A percentile compares a stretch with the other conserved stretches of the same genome.
Conservation (phyloP, 371 early-diverging fungal genomes). For the Mortierella polycephala region DNA sequence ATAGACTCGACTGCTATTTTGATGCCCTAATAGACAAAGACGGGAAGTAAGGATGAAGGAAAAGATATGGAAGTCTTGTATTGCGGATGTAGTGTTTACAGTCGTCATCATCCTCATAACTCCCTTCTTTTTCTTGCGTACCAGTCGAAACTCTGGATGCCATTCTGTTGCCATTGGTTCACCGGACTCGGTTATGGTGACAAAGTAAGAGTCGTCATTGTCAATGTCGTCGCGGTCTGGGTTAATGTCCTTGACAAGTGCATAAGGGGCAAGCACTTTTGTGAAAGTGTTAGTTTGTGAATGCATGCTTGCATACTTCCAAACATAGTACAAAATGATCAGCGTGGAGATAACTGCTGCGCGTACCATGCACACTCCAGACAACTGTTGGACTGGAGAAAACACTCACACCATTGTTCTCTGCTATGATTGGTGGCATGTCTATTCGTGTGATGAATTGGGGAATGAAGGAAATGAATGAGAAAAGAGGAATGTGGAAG, state of each 20-base stretch:
- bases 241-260: constrained; percentile 27
- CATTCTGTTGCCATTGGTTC: constrained; percentile 39
- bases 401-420: background rate
- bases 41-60: background rate
- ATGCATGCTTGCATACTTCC: background rate
- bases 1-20: constrained; percentile 27
- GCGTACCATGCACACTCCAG: constrained; percentile 46
- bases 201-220: constrained; percentile 25
- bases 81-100: background rate
- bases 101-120: background rate
- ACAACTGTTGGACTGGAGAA: constrained; percentile 2
- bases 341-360: background rate
- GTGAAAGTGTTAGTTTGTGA: background rate
- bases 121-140: background rate
- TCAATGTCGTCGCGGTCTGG: constrained; percentile 28
- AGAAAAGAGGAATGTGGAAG: too few species aligned
- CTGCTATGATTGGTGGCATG: constrained; percentile 3
- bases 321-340: background rate
- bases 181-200: constrained; percentile 16
- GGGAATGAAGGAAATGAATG: too few species aligned
- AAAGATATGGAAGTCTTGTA: background rate
- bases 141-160: constrained; percentile 36
- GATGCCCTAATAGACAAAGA: constrained; percentile 13
- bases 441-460: background rate
- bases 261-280: constrained; percentile 35